These are phyloP conservation scores for Pisolithus thermaeus DNA, from an alignment of 1,284 basidiomycete genomes.

Conservation along the genomic window DNA sequence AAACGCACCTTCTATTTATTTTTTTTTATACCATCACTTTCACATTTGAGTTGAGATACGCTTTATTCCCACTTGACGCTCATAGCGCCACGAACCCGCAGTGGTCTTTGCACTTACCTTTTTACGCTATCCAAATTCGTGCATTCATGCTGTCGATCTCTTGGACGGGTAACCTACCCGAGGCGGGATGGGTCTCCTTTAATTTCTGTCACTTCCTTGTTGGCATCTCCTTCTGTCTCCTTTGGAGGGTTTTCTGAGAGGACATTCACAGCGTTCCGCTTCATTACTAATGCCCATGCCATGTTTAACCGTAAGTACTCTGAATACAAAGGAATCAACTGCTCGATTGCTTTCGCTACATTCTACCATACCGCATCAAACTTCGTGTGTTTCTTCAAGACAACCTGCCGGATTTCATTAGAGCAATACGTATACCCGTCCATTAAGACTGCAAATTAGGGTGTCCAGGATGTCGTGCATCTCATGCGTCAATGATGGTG, in stretches of 20 bases:
- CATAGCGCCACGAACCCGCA: not conserved
- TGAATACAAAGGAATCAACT: not conserved
- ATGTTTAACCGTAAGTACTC: not conserved
- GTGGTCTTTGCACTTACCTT: not conserved
- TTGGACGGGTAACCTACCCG: not conserved
- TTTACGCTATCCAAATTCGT: not conserved
- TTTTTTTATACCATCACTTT: constrained; percentile 14
- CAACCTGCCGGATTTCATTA: not conserved
- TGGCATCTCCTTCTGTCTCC: not conserved
- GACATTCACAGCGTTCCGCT: not conserved
- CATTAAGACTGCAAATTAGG: not conserved
- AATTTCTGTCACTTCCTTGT: not conserved
- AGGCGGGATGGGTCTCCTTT: not conserved
- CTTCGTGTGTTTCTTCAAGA: not conserved
- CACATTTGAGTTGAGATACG: constrained; percentile 10
- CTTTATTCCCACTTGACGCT: not conserved
- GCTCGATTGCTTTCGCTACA: not conserved
- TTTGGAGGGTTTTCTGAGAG: not conserved
- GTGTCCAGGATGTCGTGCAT: not conserved
- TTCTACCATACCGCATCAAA: not conserved
- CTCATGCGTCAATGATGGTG: not conserved
- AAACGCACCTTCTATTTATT: constrained; percentile 22
- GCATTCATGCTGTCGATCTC: not conserved
- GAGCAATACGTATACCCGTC: constrained; percentile 1
- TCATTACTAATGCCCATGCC: not conserved